phyloP scores from a whole-genome alignment of 1,284 basidiomycete genomes.

The Sphaerobolus stellatus region DNA sequence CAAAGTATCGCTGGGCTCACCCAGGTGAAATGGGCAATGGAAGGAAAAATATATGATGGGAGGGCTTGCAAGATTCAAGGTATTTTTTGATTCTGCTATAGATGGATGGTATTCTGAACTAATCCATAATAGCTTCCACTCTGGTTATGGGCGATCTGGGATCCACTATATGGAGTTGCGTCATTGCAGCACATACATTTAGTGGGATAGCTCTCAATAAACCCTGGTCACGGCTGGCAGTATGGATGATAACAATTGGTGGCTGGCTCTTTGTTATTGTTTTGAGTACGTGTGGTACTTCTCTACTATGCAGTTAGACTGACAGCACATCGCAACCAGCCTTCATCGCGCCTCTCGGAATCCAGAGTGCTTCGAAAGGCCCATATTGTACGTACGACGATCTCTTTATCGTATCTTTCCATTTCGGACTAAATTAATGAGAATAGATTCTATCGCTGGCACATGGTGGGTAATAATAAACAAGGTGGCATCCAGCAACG shows the following conservation, averaged over 20 bases:
- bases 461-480: slow-evolving; percentile 1
- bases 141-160: slow-evolving; percentile 7
- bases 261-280: slow-evolving; percentile 6
- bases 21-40: background rate
- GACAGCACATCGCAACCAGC: too few relatives aligned
- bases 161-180: slow-evolving; percentile 10
- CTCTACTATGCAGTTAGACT: too few relatives aligned
- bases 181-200: slow-evolving; percentile 8
- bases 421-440: background rate
- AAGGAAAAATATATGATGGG: background rate
- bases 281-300: background rate
- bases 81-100: background rate
- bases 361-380: background rate
- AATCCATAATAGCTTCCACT: background rate
- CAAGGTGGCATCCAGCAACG: background rate
- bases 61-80: background rate
- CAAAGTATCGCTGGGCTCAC: background rate
- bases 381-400: slow-evolving; percentile 7
- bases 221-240: slow-evolving; percentile 1
- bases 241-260: background rate
- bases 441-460: slow-evolving; percentile 7
- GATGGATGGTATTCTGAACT: background rate
- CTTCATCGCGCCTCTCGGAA: background rate
- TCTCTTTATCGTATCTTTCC: too few relatives aligned
- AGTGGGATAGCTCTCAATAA: slow-evolving; percentile 7